Evolutionary conservation across 371 early-diverging fungal species (phyloP).

Genomic region (Paraphysoderma sedebokerense): DNA sequence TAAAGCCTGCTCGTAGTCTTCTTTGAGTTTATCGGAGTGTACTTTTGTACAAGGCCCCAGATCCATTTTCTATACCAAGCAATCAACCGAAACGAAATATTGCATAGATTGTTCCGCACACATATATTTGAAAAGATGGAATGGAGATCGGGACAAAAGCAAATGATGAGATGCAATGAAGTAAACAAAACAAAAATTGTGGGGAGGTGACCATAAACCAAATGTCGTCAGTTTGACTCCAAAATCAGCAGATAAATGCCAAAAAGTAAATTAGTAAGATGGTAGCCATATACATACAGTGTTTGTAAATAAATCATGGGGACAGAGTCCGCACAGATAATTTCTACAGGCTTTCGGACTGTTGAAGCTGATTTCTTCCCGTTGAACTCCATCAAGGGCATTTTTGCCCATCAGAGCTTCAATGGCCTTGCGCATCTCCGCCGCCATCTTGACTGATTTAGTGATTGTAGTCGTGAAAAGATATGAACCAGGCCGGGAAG

Average conservation of each 20-base stretch:
- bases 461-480: too few relatives aligned
- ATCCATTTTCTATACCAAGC: neutral
- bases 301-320: neutral
- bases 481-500: too few relatives aligned
- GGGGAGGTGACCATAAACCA: too few relatives aligned
- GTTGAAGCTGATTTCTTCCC: neutral
- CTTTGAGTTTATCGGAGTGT: neutral
- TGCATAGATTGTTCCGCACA: neutral
- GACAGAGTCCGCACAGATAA: neutral
- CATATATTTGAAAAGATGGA: too few relatives aligned
- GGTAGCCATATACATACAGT: too few relatives aligned
- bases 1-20: neutral
- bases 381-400: neutral
- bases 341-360: neutral
- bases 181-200: too few relatives aligned
- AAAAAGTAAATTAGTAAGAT: too few relatives aligned
- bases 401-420: neutral
- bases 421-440: neutral
- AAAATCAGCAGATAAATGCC: too few relatives aligned
- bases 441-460: conserved; percentile 1
- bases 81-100: too few relatives aligned
- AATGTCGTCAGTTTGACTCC: too few relatives aligned
- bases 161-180: neutral
- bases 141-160: neutral
- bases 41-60: neutral